These are phyloP conservation scores for Cladorrhinum sp. DNA, from an alignment of 2,329 filamentous ascomycete species.

Conservation along the genomic window DNA sequence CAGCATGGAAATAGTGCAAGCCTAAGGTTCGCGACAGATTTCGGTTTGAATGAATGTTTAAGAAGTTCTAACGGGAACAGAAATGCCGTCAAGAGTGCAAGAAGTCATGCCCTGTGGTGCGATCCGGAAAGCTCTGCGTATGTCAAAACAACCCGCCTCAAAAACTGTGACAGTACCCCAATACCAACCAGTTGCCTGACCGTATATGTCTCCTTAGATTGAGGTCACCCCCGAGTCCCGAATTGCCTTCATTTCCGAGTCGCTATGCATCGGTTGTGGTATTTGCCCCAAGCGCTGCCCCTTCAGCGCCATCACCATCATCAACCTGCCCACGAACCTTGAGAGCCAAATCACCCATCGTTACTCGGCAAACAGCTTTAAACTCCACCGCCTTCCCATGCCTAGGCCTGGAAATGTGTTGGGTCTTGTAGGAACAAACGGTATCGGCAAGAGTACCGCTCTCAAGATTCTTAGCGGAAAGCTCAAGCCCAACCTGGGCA, in stretches of 20 bases:
- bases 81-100: constrained; percentile 99
- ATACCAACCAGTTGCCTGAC: constrained; percentile 66
- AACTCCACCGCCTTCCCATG: constrained; percentile 94
- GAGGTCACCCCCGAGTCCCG: constrained; percentile 82
- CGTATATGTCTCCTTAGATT: constrained; percentile 58
- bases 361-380: constrained; percentile 99
- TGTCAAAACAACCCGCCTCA: not conserved
- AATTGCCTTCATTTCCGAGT: constrained; percentile 97
- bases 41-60: not conserved
- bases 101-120: constrained; percentile 95
- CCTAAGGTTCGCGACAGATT: constrained; percentile 62
- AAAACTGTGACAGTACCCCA: constrained; percentile 38
- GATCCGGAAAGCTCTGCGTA: constrained; percentile 72
- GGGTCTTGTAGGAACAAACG: constrained; percentile 96
- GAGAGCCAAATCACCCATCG: constrained; percentile 97
- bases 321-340: constrained; percentile 99
- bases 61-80: constrained; percentile 40
- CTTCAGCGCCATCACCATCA: constrained; percentile 98
- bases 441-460: constrained; percentile 99
- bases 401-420: constrained; percentile 92
- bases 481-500: constrained; percentile 94
- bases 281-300: constrained; percentile 99
- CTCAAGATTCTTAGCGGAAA: constrained; percentile 98
- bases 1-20: constrained; percentile 65
- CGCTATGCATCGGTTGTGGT: constrained; percentile 95